Percentiles rank a stretch among this genome's conserved stretches.
Evolutionary conservation across 2,329 filamentous ascomycete species (phyloP).

Genomic region (Trichoderma semiorbis): DNA sequence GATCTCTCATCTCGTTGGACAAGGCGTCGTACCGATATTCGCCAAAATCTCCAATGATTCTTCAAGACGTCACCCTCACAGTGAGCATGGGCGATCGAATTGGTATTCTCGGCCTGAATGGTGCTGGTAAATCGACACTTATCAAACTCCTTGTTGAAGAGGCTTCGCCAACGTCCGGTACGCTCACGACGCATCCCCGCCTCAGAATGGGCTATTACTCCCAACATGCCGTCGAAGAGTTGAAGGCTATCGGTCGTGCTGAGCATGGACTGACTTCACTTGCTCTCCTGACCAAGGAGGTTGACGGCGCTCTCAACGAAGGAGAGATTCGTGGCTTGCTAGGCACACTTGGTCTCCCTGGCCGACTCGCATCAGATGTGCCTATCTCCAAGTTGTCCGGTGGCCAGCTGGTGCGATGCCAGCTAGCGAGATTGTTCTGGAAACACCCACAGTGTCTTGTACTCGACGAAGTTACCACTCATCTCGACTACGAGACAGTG

Average conservation of each 20-base stretch:
- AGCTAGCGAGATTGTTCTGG: conserved; percentile 67
- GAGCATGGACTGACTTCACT: conserved; percentile 61
- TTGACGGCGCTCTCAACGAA: conserved; percentile 54
- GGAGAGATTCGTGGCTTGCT: conserved; percentile 65
- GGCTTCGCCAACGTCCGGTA: conserved; percentile 57
- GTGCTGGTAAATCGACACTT: conserved; percentile 77
- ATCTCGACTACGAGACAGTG: conserved; percentile 80
- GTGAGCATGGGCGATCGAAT: conserved; percentile 71
- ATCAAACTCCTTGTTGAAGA: conserved; percentile 66
- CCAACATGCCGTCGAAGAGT: conserved; percentile 70
- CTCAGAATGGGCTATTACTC: conserved; percentile 73
- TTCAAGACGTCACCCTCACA: conserved; percentile 64
- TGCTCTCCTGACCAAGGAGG: conserved; percentile 55
- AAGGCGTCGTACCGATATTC: conserved; percentile 64
- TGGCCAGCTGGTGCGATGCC: conserved; percentile 67
- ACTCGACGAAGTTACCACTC: conserved; percentile 79
- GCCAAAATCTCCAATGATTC: conserved; percentile 35
- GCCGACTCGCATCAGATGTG: conserved; percentile 68
- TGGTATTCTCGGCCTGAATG: conserved; percentile 75
- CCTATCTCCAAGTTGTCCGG: conserved; percentile 72
- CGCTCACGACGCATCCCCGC: conserved; percentile 62
- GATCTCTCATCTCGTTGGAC: conserved; percentile 69
- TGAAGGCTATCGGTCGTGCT: conserved; percentile 52
- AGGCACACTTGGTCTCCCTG: conserved; percentile 65
- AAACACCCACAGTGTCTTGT: conserved; percentile 67